Percentiles rank a stretch among this genome's conserved stretches.
Conservation (phyloP, 2,329 filamentous ascomycete species). For the Fusarium austroafricanum region DNA sequence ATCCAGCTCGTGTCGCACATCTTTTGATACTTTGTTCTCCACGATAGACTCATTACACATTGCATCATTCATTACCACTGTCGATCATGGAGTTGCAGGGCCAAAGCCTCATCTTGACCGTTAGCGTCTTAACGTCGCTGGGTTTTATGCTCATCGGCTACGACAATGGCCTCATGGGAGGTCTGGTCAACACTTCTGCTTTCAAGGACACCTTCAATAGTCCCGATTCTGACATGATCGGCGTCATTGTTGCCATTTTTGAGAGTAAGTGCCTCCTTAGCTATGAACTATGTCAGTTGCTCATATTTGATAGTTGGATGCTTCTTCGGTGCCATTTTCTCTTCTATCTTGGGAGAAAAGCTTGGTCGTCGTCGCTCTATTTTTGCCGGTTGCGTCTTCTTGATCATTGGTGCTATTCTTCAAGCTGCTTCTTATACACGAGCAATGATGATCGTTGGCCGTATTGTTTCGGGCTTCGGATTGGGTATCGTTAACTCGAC, state of each 20-base stretch:
- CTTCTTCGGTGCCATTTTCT: conserved; percentile 45
- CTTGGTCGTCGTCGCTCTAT: conserved; percentile 59
- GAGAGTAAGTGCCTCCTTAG: conserved; percentile 44
- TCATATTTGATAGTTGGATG: conserved; percentile 43
- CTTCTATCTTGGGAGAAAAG: conserved; percentile 56
- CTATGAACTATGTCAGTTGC: neutral
- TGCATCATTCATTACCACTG: neutral
- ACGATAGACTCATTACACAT: neutral
- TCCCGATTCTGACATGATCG: conserved; percentile 55
- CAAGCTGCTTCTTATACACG: conserved; percentile 58
- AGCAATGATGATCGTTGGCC: conserved; percentile 58
- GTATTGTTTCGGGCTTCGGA: conserved; percentile 61
- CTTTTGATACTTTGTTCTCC: neutral
- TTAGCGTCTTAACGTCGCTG: conserved; percentile 58
- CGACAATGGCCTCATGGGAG: conserved; percentile 60
- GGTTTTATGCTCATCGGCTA: conserved; percentile 62
- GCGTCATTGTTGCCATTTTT: conserved; percentile 60
- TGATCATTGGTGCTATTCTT: conserved; percentile 59
- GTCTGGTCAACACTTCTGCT: conserved; percentile 53
- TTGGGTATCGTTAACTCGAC: conserved; percentile 60
- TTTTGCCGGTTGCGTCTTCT: conserved; percentile 55
- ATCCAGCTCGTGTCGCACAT: neutral
- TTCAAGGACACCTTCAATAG: conserved; percentile 56
- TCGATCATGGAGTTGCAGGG: conserved; percentile 44
- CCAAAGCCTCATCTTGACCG: conserved; percentile 54